Base-by-base conservation (phyloP, 805 yeast species). In the Ogataea trehalophila region DNA sequence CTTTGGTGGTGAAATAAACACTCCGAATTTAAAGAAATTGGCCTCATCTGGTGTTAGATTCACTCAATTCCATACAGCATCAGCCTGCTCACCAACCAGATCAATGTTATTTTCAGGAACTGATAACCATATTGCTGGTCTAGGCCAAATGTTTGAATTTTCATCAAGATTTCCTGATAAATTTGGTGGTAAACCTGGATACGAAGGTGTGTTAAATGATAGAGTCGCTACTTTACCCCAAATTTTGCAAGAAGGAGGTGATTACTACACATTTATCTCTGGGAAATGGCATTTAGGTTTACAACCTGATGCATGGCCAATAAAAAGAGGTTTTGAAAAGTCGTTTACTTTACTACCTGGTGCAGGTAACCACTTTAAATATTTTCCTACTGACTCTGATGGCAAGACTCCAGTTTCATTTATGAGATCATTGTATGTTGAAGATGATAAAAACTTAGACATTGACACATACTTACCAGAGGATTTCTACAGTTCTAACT, bases 211-310 rank as follows among this genome's bases (percentile, higher is more conserved):
- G 47, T 60, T 79, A 51, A 77, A 76, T 50, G 73, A 66, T 45
- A 63, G 66, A 47, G 82, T 79, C 2, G 83, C 80, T 23, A 73
- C 81, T 1, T 60, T 79, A 37, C 75, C 83, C 1, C 80, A 79
- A 45, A 68, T 78, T 26, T 60, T 79, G 50, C 57, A 72, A 20
- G 77, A 76, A 18, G 60, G 59, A 13, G 80, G 77, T 5, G 53
- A 42, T 6, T 79, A 79, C 57, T 70, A 70, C 45, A 79, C 80
- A 3, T 70, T 75, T 41, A 60, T 77, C 29, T 69, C 81, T 11
- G 86, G 85, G 15, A 80, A 80, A 56, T 80, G 85, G 84, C 85
- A 80, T 59, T 59, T 80, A 39, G 85, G 85, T 5, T 58, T 74
- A 15, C 56, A 65, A 0, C 64, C 67, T 11, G 75, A 75, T n/a